Evolutionary conservation across 192 early-diverging fungal genomes (phyloP), one percentile per base, ranked within the genome.

Genomic region (Gamsiella multidivaricata): DNA sequence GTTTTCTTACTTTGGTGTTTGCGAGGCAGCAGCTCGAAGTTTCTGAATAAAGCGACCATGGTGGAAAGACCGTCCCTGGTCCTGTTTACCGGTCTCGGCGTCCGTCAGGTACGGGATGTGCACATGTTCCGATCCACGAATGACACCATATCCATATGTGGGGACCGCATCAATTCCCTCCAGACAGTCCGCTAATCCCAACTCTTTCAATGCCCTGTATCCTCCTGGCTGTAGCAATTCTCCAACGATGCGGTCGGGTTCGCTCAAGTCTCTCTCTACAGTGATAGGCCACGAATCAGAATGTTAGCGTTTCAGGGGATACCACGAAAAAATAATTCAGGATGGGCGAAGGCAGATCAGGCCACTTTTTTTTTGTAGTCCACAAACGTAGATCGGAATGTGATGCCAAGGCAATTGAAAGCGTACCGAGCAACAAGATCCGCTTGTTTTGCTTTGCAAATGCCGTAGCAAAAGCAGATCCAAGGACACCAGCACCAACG

Each of bases 241-340:
- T 31, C 97, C 97, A 23, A 99, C 97, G 65, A 99, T 98, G 45
- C 97, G 92, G 82, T 99, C 96, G 3, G 97, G 97, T 76, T 98
- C 94, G 62, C 52, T 85, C 88, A 95, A 89, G 79, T 95, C 96
- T 64, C 96, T 86, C 72, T 99, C 97, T 61, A 87, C 58, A 22
- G 62, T 82, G 6, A 17, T 22, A 50, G 1, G 36, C 11, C 36
- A n/a, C n/a, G n/a, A n/a, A n/a, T n/a, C n/a, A n/a, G n/a, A n/a
- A n/a, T n/a, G n/a, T 22, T 51, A 33, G 41, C 25, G 12, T 47
- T 34, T 46, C 5, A n/a, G 45, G 45, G 45, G 45, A n/a, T n/a
- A n/a, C n/a, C n/a, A n/a, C n/a, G n/a, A n/a, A n/a, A n/a, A n/a
- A n/a, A n/a, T n/a, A n/a, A n/a, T n/a, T n/a, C n/a, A 5, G 45